Conservation (phyloP, 2,329 filamentous ascomycete species). For the Dactylellina leptospora region DNA sequence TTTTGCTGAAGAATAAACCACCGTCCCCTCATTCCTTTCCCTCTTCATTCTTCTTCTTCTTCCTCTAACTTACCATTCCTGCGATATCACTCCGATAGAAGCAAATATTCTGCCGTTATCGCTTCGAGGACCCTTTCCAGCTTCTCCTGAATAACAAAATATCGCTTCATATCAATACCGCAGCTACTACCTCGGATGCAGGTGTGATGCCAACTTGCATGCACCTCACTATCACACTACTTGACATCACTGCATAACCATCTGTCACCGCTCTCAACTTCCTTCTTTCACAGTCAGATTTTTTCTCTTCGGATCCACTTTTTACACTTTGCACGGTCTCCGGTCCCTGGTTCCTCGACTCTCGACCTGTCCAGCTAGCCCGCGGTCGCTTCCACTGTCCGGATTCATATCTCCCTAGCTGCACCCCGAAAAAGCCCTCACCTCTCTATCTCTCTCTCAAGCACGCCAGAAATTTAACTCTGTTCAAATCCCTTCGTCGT, state of each 20-base stretch:
- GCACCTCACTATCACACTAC: slow-evolving; percentile 11
- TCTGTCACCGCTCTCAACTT: slow-evolving; percentile 13
- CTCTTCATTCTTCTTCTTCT: slow-evolving; percentile 5
- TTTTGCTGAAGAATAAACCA: slow-evolving; percentile 5
- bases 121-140: slow-evolving; percentile 7
- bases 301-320: not conserved
- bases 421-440: slow-evolving; percentile 34
- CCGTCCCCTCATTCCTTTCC: slow-evolving; percentile 21
- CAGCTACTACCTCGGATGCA: slow-evolving; percentile 21
- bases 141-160: slow-evolving; percentile 1
- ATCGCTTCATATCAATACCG: not conserved
- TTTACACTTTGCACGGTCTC: not conserved
- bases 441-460: slow-evolving; percentile 15
- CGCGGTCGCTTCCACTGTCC: slow-evolving; percentile 47
- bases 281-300: not conserved
- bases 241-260: slow-evolving; percentile 28
- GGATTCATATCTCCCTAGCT: slow-evolving; percentile 26
- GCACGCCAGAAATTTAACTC: not conserved
- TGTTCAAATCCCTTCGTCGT: not conserved
- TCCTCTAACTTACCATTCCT: not conserved
- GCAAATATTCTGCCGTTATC: slow-evolving; percentile 5
- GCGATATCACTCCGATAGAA: not conserved
- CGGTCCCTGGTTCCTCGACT: not conserved
- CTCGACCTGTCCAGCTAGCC: slow-evolving; percentile 18
- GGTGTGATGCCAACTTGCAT: slow-evolving; percentile 44